phyloP scores from a whole-genome alignment of 768 basidiomycete genomes.

The Podaxis sp. region DNA sequence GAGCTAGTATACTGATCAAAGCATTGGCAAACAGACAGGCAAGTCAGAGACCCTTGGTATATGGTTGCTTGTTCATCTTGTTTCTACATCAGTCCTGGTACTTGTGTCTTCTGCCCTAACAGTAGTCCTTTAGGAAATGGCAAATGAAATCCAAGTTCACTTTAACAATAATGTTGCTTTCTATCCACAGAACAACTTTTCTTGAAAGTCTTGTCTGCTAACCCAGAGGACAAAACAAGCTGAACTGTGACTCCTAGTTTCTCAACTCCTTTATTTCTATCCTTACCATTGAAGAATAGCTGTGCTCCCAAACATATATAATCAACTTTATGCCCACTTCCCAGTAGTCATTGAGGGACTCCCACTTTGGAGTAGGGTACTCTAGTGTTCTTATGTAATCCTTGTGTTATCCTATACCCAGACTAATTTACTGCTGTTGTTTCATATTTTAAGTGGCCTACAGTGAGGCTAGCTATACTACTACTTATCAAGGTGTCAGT shows the following conservation, averaged over 20 bases:
- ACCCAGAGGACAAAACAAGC: constrained; percentile 51
- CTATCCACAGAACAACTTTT: constrained; percentile 73
- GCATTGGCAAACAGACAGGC: no score
- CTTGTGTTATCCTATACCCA: constrained; percentile 17
- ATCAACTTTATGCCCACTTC: background rate
- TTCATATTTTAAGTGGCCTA: no score
- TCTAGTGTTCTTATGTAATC: constrained; percentile 65
- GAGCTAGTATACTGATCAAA: no score
- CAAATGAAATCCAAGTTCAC: no score
- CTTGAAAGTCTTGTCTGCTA: constrained; percentile 59
- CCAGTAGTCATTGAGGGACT: constrained; percentile 5
- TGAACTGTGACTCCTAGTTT: constrained; percentile 76
- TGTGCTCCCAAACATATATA: background rate
- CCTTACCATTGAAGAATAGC: constrained; percentile 74
- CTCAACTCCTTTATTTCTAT: constrained; percentile 58
- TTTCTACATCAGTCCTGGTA: no score
- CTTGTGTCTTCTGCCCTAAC: no score
- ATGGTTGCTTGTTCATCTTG: no score
- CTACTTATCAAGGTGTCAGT: no score
- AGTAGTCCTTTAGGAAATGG: no score
- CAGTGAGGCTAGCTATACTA: no score
- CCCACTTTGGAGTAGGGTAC: constrained; percentile 79
- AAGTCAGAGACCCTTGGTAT: no score
- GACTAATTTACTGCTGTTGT: no score
- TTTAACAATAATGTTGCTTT: constrained; percentile 23